Evolutionary conservation across 495 filamentous ascomycete species (phyloP).

Genomic region (Trichoderma virens): DNA sequence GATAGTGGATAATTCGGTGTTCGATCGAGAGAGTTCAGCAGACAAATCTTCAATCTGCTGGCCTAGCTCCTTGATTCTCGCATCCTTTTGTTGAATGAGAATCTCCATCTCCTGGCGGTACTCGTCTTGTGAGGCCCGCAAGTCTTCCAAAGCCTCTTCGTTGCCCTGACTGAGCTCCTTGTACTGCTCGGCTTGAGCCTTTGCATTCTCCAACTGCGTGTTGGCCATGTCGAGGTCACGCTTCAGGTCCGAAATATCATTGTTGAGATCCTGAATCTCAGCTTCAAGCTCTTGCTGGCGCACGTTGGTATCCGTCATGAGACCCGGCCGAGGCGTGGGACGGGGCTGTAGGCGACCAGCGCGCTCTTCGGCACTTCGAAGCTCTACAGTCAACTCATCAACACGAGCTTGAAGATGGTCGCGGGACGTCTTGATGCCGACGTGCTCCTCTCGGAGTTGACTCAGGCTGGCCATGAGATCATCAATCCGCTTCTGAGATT

Average conservation of each 20-base stretch:
- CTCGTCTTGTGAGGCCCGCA: constrained; percentile 75
- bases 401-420: constrained; percentile 83
- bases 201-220: constrained; percentile 69
- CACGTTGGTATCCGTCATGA: constrained; percentile 29
- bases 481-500: constrained; percentile 80
- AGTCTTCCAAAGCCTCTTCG: constrained; percentile 78
- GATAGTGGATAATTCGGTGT: constrained; percentile 66
- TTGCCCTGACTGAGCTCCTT: constrained; percentile 77
- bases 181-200: constrained; percentile 75
- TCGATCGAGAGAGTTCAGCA: constrained; percentile 68
- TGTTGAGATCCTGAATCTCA: constrained; percentile 75
- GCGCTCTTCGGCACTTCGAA: constrained; percentile 81
- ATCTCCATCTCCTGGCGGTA: constrained; percentile 78
- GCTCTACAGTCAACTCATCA: constrained; percentile 78
- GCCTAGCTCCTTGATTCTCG: constrained; percentile 67
- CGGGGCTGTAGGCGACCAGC: constrained; percentile 67
- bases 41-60: constrained; percentile 75
- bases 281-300: constrained; percentile 38
- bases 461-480: constrained; percentile 75
- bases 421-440: constrained; percentile 71
- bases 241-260: constrained; percentile 77
- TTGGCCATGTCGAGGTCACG: constrained; percentile 68
- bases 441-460: constrained; percentile 72
- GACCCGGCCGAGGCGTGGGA: constrained; percentile 49
- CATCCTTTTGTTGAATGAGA: constrained; percentile 63